Base-by-base conservation (phyloP, 306 rosid genomes). In the Castanea crenata region DNA sequence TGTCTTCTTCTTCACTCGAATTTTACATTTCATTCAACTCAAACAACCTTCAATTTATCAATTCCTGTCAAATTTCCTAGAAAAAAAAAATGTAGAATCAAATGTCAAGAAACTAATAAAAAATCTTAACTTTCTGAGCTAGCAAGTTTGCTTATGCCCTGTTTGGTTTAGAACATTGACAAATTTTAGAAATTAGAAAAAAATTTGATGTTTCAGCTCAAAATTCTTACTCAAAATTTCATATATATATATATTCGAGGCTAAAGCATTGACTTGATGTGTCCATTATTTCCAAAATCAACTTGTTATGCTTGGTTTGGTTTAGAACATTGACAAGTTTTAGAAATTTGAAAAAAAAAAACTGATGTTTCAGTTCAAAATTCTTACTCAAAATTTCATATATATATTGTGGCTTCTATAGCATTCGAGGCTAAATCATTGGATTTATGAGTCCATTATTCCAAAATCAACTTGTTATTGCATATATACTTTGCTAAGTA, bases 401-500 rank as follows among this genome's bases (percentile, higher is more conserved):
- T 11, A 10, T 11, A 46, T 9, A 12, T 8, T 41, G 46, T 41
- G 46, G 46, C 46, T 8, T 38, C 3, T 8, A 41, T 41, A 8
- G 46, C 25, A 3, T 65, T 32, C 1, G 49, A 34, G 15, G 11
- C 15, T 46, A 38, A 68, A 25, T 41, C 4, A 23, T 75, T 69
- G 75, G 41, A 32, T 74, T 56, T 80, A 34, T 74, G 71, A 14
- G 27, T 56, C 76, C 27, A 15, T 13, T 21, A 25, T 67, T 51
- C 34, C 59, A 21, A 62, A 49, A 6, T 44, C 25, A n/a, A 55
- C 65, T 77, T 77, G 27, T 46, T 41, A 7, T 46, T 20, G 38
- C 76, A 7, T 71, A 49, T 31, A 18, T 61, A 18, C 16, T 76
- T 76, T 82, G 64, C 71, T 74, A 77, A 81, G 27, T 15, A 29